Evolutionary conservation across 2,329 filamentous ascomycete genomes (phyloP).

Genomic region (Pseudogymnoascus sp.): DNA sequence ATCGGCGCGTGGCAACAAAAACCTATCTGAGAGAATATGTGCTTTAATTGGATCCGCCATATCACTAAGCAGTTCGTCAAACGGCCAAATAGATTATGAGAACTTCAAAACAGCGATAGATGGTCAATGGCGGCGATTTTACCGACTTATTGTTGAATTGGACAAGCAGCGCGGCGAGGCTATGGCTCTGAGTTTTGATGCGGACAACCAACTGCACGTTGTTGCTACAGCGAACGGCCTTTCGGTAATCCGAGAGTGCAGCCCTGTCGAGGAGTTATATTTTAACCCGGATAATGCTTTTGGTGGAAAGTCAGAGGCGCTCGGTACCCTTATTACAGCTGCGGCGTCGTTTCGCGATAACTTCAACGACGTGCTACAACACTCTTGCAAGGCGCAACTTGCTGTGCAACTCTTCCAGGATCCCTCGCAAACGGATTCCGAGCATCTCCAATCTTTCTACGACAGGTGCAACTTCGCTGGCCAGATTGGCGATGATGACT

Average conservation of each 20-base stretch:
- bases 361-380: constrained; percentile 61
- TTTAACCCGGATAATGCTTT: constrained; percentile 51
- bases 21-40: constrained; percentile 69
- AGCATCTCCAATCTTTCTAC: constrained; percentile 71
- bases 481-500: constrained; percentile 76
- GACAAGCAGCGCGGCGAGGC: constrained; percentile 81
- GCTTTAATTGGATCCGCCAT: constrained; percentile 63
- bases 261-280: constrained; percentile 63
- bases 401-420: constrained; percentile 68
- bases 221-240: constrained; percentile 75
- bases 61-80: constrained; percentile 51
- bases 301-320: constrained; percentile 45
- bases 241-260: constrained; percentile 72
- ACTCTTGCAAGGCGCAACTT: constrained; percentile 59
- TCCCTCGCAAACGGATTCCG: constrained; percentile 58
- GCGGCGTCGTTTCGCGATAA: constrained; percentile 62
- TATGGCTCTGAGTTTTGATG: constrained; percentile 68
- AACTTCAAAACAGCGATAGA: constrained; percentile 67
- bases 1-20: constrained; percentile 38
- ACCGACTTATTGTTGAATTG: constrained; percentile 74
- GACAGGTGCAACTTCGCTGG: constrained; percentile 70
- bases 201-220: constrained; percentile 66
- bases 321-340: constrained; percentile 58
- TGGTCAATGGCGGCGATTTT: constrained; percentile 83
- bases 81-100: constrained; percentile 64